Conservation (phyloP, 768 basidiomycete genomes). For the Piloderma croceum region DNA sequence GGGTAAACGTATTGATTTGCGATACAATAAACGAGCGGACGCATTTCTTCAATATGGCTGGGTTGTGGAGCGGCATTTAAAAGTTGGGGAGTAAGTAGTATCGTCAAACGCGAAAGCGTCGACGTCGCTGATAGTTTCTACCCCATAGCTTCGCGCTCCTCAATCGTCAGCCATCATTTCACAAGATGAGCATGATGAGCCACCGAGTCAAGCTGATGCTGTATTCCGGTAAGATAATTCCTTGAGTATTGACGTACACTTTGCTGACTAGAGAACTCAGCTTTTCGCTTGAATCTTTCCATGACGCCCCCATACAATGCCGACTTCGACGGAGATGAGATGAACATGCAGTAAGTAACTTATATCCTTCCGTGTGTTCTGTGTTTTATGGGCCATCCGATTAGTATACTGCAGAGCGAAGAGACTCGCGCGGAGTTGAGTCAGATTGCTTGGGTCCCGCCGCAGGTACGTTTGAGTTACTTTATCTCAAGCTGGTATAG, state of each 20-base stretch:
- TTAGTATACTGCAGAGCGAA: constrained; percentile 93
- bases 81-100: constrained; percentile 92
- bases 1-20: constrained; percentile 92
- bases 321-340: constrained; percentile 99
- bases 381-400: no score
- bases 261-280: constrained; percentile 35
- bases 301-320: constrained; percentile 99
- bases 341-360: constrained; percentile 99
- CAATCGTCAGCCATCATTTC: constrained; percentile 96
- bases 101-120: no score
- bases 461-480: constrained; percentile 81
- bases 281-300: constrained; percentile 96
- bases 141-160: constrained; percentile 84
- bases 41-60: constrained; percentile 96
- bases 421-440: constrained; percentile 97
- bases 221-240: constrained; percentile 76
- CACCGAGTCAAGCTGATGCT: constrained; percentile 96
- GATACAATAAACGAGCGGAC: constrained; percentile 94
- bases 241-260: neutral
- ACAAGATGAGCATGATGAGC: constrained; percentile 99
- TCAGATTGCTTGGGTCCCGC: constrained; percentile 97
- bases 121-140: no score
- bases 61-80: constrained; percentile 96
- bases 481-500: neutral
- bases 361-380: no score